Evolutionary conservation across 495 filamentous ascomycete species (phyloP), one percentile per base, ranked within the genome.

Genomic region (Lineolata rhizophorae): DNA sequence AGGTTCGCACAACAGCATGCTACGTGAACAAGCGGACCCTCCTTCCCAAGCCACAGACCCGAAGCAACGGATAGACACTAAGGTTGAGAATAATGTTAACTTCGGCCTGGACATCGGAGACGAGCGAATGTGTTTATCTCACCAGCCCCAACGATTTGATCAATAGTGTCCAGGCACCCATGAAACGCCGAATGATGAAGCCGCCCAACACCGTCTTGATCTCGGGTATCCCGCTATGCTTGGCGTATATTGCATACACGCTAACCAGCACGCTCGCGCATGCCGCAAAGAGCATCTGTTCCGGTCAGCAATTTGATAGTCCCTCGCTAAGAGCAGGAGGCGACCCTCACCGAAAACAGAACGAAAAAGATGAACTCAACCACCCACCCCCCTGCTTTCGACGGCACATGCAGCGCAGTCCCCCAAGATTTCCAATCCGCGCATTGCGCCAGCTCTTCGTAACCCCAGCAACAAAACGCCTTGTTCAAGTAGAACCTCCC

Each of bases 31-130:
- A 97, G 58, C 5, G 87, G 87, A 3, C 87, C 87, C 61, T 97
- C 87, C 49, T 97, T 97, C 13, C 87, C 87, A n/a, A 97, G 54
- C 87, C 87, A 97, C 54, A 97, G 65, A 10, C 87, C 90, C 13
- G 87, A 95, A 39, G 82, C 81, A 40, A 94, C 90, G 17, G 87
- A 73, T 26, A 97, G 65, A 52, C 87, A 90, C 79, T 81, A 32
- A 14, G 6, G 5, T 15, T n/a, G n/a, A n/a, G n/a, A n/a, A n/a
- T n/a, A n/a, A n/a, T n/a, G n/a, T n/a, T n/a, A n/a, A n/a, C n/a
- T n/a, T n/a, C n/a, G n/a, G n/a, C n/a, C n/a, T n/a, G n/a, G n/a
- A n/a, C 20, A 3, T 35, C 3, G 28, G 32, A 5, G 28, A 35
- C 17, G 10, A 29, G 27, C 12, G 0, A 9, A 12, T 27, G 11